Evolutionary conservation across 2,329 filamentous ascomycete genomes (phyloP).

Genomic region (Colletotrichum incanum): DNA sequence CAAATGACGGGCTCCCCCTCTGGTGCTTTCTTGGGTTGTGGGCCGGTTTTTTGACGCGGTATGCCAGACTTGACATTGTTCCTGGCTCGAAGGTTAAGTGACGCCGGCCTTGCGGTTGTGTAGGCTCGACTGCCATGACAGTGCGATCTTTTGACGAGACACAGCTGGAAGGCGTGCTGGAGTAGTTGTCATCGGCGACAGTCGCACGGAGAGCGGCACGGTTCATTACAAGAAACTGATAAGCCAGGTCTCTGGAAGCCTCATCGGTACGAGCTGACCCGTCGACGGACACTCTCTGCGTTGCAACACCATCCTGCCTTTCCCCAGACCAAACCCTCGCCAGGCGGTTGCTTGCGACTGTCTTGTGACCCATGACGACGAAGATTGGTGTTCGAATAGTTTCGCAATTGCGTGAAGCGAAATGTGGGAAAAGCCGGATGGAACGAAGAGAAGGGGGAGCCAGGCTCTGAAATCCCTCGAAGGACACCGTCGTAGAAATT

Average conservation of each 20-base stretch:
- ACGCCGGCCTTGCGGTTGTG: not conserved
- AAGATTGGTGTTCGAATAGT: not conserved
- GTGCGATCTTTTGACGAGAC: not conserved
- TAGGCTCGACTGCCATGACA: not conserved
- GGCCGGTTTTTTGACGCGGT: constrained; percentile 4
- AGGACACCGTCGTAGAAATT: not conserved
- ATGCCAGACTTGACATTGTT: not conserved
- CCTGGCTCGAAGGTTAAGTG: constrained; percentile 14
- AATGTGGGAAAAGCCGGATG: not conserved
- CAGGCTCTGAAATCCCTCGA: constrained; percentile 6
- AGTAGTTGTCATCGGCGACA: not conserved
- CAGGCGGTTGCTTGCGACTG: not conserved
- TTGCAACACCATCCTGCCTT: not conserved
- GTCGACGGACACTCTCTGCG: not conserved
- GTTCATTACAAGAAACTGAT: constrained; percentile 26
- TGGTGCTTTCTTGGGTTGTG: constrained; percentile 18
- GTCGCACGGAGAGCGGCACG: constrained; percentile 13
- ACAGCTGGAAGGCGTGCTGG: not conserved
- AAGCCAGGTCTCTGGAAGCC: constrained; percentile 27
- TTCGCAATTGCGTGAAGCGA: constrained; percentile 19
- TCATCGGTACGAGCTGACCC: constrained; percentile 5
- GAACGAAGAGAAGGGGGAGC: not conserved
- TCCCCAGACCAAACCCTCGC: not conserved
- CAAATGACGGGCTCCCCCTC: constrained; percentile 17
- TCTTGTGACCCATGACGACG: constrained; percentile 21